Evolutionary conservation across 768 basidiomycete genomes (phyloP), one percentile per base, ranked within the genome.

Genomic region (Strobilomyces echinocephalus): DNA sequence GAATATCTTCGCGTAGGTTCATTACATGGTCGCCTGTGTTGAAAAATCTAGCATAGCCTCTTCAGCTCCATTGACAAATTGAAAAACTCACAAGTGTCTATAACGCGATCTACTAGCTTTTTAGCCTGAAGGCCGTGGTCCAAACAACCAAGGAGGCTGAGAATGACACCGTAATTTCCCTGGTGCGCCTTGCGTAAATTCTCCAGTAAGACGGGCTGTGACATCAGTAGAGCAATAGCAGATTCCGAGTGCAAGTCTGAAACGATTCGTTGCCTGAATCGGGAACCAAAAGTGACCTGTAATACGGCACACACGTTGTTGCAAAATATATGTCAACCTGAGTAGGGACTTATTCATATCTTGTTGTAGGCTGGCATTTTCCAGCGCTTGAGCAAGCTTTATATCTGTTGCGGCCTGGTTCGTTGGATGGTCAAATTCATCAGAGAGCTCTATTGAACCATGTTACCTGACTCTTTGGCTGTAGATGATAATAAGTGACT

Each of bases 61-160:
- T 4, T 16, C 18, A 43, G 18, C 39, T 9, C n/a, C 39, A 8
- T 11, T 10, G 38, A 41, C 21, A 24, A 16, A 53, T 42, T 26
- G 34, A 53, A 42, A 38, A 18, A 70, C 80, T 31, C 54, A 79
- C 76, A 74, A 46, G 84, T 78, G 66, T 99, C 95, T 50, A 98
- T 87, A 53, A 97, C 82, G 12, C 83, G 79, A 71, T 99, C 97
- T 0, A 95, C 95, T 2, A 98, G 77, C 51, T 76, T 83, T 75
- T 99, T 99, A n/a, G 85, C 81, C 60, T 82, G 81, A 33, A 85
- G 70, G 0, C 97, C 97, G 49, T 87, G 78, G 59, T 98, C 97
- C 44, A 99, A 72, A 60, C 87, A 93, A n/a, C 95, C 95, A 7
- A 98, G 76, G 43, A 99, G 77, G 63, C 91, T 92, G 30, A 98